These are phyloP conservation scores for Aspergillus nanangensis DNA, from an alignment of 495 filamentous ascomycete genomes.

Conservation along the genomic window DNA sequence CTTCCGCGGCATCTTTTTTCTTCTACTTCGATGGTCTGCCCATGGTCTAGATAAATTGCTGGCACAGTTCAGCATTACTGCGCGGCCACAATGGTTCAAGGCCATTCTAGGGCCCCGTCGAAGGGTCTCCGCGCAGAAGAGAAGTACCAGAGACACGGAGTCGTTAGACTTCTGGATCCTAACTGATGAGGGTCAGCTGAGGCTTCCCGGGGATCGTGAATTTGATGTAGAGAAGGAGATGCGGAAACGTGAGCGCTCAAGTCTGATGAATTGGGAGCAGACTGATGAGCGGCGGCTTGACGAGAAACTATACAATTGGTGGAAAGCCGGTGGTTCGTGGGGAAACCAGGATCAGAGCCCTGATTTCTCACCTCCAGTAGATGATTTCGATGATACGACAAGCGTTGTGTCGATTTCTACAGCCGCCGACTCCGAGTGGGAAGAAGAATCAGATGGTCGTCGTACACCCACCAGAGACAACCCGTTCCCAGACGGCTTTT, in stretches of 20 bases:
- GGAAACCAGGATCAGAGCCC: constrained; percentile 73
- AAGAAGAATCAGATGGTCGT: constrained; percentile 54
- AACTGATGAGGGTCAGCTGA: constrained; percentile 50
- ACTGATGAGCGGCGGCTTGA: constrained; percentile 64
- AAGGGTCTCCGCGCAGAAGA: constrained; percentile 11
- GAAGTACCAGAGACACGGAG: constrained; percentile 15
- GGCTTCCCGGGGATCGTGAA: constrained; percentile 50
- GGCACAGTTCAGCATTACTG: constrained; percentile 54
- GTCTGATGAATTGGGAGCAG: constrained; percentile 22
- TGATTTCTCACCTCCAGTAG: constrained; percentile 53
- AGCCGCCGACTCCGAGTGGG: constrained; percentile 53
- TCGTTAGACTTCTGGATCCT: constrained; percentile 58
- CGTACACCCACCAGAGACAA: constrained; percentile 68
- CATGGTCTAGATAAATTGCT: constrained; percentile 51
- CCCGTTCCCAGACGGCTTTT: constrained; percentile 35
- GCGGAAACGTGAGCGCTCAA: constrained; percentile 48
- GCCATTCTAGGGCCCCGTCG: constrained; percentile 21
- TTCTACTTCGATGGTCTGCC: constrained; percentile 57
- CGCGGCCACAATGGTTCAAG: constrained; percentile 60
- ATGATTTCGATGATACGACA: constrained; percentile 67
- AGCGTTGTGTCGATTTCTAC: constrained; percentile 68
- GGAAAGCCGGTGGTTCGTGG: constrained; percentile 75
- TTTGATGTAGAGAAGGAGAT: constrained; percentile 78
- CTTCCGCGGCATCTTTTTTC: constrained; percentile 63
- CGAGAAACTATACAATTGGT: constrained; percentile 72